Percentiles rank a stretch among this genome's conserved stretches.
Evolutionary conservation across 805 yeast species (phyloP).

Genomic region (Wickerhamiella shivajii): DNA sequence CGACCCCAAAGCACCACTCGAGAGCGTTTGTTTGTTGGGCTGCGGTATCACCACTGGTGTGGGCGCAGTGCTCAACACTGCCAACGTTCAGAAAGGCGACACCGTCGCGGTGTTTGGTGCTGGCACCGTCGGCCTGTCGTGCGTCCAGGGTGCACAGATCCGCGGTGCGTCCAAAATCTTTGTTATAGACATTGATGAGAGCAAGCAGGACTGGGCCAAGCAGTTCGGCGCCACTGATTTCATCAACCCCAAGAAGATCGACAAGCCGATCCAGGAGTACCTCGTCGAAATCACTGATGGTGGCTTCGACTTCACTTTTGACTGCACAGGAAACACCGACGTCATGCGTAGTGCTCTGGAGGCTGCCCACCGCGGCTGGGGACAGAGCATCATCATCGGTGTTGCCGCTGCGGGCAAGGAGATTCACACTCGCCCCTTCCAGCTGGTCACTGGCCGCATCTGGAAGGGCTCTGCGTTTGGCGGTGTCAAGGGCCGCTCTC

Average conservation of each 20-base stretch:
- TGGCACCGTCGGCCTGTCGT: slow-evolving; percentile 94
- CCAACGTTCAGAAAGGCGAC: slow-evolving; percentile 80
- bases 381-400: slow-evolving; percentile 86
- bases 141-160: slow-evolving; percentile 82
- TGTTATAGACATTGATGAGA: slow-evolving; percentile 75
- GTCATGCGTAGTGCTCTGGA: slow-evolving; percentile 96
- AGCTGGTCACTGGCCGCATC: slow-evolving; percentile 94
- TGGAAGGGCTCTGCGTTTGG: slow-evolving; percentile 99
- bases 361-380: slow-evolving; percentile 99
- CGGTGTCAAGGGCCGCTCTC: slow-evolving; percentile 95
- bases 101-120: slow-evolving; percentile 95
- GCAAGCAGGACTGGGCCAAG: slow-evolving; percentile 71
- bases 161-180: slow-evolving; percentile 67
- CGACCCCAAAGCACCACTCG: slow-evolving; percentile 67
- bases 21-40: slow-evolving; percentile 82
- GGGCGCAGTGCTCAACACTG: slow-evolving; percentile 94
- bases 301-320: slow-evolving; percentile 91
- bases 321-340: slow-evolving; percentile 90
- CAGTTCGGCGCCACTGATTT: slow-evolving; percentile 95
- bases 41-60: slow-evolving; percentile 98
- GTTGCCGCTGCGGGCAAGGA: slow-evolving; percentile 98
- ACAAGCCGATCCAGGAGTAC: slow-evolving; percentile 55
- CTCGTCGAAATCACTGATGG: slow-evolving; percentile 88
- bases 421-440: slow-evolving; percentile 95
- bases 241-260: slow-evolving; percentile 66